Conservation (phyloP, 768 basidiomycete species). For the Suillus variegatus region DNA sequence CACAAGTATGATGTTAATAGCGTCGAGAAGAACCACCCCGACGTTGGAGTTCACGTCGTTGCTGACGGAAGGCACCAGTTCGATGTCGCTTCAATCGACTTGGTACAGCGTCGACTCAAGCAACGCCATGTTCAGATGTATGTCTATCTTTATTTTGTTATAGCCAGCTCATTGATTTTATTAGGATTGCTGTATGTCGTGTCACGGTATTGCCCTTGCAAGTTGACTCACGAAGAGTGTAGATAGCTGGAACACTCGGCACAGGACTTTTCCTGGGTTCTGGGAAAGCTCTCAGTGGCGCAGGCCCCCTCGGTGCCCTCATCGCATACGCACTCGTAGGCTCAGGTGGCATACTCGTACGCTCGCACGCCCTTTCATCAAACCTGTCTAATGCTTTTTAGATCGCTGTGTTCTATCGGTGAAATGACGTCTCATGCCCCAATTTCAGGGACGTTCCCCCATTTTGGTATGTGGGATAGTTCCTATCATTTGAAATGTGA, state of each 20-base stretch:
- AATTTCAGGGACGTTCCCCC: conserved; percentile 76
- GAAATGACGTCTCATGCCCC: conserved; percentile 85
- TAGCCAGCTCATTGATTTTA: conserved; percentile 1
- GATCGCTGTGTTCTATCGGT: conserved; percentile 64
- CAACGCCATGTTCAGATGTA: conserved; percentile 83
- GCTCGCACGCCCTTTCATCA: conserved; percentile 20
- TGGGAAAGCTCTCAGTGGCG: conserved; percentile 55
- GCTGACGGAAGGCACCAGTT: conserved; percentile 41
- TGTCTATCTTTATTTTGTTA: conserved; percentile 20
- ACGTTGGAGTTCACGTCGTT: conserved; percentile 3
- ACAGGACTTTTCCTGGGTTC: conserved; percentile 77
- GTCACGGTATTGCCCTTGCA: not conserved
- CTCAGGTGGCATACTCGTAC: conserved; percentile 64
- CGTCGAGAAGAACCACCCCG: conserved; percentile 13
- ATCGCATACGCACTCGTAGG: conserved; percentile 66
- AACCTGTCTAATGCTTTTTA: conserved; percentile 24
- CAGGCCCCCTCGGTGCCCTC: conserved; percentile 69
- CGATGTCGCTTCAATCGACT: conserved; percentile 64
- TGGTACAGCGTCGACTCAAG: conserved; percentile 70
- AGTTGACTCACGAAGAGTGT: not conserved
- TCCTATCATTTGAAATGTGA: not conserved
- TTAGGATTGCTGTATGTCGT: conserved; percentile 61
- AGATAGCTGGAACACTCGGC: conserved; percentile 77
- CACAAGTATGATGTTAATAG: conserved; percentile 2
- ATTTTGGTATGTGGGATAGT: conserved; percentile 48